A percentile compares a stretch with the other conserved stretches of the same genome.
These are phyloP conservation scores for Rheum nobile DNA, from an alignment of 148 eudicot species.

Conservation along the genomic window DNA sequence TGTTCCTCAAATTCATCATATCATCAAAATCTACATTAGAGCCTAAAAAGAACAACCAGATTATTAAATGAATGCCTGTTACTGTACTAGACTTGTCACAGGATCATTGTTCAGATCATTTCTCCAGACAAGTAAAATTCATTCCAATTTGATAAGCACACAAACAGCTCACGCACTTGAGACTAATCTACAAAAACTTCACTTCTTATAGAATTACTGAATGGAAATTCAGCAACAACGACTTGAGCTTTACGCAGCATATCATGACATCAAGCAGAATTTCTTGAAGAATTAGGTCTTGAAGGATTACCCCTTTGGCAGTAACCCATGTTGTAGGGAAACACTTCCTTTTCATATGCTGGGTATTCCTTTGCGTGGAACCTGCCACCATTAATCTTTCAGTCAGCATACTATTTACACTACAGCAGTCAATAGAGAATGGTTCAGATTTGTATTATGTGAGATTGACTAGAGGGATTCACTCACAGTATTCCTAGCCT, in stretches of 20 bases:
- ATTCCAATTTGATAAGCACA: neutral
- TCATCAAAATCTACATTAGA: conserved; percentile 56
- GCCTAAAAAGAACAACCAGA: conserved; percentile 37
- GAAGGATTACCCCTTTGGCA: conserved; percentile 65
- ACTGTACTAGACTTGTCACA: neutral
- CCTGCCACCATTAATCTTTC: conserved; percentile 29
- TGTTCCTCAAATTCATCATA: conserved; percentile 81
- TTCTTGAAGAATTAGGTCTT: neutral
- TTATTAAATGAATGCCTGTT: neutral
- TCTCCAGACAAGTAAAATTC: neutral
- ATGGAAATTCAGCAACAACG: neutral
- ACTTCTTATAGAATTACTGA: neutral
- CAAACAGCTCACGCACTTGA: neutral
- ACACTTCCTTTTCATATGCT: conserved; percentile 47
- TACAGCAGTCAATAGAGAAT: neutral
- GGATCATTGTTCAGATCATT: neutral
- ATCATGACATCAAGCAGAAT: neutral
- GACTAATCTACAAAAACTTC: neutral
- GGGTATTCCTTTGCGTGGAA: conserved; percentile 99
- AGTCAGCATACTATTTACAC: neutral
- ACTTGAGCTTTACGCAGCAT: neutral
- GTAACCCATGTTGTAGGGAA: conserved; percentile 81
- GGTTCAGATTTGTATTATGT: neutral
- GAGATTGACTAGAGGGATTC: neutral
- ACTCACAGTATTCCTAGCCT: conserved; percentile 96